These are phyloP conservation scores for Uronychia binucleata DNA, from an alignment of 73 alveolate genomes.

Conservation along the genomic window DNA sequence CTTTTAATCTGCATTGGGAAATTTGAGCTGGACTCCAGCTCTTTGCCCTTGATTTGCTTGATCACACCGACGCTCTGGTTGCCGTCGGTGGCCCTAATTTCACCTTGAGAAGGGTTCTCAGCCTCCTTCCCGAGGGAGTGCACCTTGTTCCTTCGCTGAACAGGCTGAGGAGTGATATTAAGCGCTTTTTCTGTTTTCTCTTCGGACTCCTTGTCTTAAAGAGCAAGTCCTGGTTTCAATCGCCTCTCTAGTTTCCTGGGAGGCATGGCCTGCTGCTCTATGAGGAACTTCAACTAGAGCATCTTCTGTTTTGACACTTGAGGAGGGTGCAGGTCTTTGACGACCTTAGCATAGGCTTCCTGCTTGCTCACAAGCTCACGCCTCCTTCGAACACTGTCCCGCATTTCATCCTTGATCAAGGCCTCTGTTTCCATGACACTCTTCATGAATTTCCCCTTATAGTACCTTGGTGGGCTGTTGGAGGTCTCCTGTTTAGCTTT, in stretches of 20 bases:
- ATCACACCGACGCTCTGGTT: no score
- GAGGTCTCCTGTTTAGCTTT: conserved; percentile 4
- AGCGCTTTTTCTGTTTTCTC: no score
- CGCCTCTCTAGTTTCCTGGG: not conserved
- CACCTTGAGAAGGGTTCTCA: no score
- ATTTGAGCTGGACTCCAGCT: no score
- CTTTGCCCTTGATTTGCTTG: no score
- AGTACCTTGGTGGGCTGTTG: not conserved
- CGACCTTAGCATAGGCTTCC: conserved; percentile 34
- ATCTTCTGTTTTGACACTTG: conserved; percentile 10
- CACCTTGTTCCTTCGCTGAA: no score
- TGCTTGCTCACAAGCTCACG: conserved; percentile 20
- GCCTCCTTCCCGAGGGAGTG: no score
- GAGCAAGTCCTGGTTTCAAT: not conserved
- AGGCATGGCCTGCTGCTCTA: conserved; percentile 1
- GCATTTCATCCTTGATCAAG: conserved; percentile 4
- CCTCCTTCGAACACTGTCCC: conserved; percentile 2
- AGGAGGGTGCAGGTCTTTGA: conserved; percentile 31
- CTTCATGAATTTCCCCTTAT: not conserved
- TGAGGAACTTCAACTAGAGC: conserved; percentile 13
- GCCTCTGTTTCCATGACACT: not conserved
- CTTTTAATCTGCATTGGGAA: no score
- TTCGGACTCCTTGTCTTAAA: no score
- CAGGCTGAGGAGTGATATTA: no score
- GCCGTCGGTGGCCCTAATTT: no score